Base-by-base conservation (phyloP, 1,284 basidiomycete genomes). In the Irpex lacteus region DNA sequence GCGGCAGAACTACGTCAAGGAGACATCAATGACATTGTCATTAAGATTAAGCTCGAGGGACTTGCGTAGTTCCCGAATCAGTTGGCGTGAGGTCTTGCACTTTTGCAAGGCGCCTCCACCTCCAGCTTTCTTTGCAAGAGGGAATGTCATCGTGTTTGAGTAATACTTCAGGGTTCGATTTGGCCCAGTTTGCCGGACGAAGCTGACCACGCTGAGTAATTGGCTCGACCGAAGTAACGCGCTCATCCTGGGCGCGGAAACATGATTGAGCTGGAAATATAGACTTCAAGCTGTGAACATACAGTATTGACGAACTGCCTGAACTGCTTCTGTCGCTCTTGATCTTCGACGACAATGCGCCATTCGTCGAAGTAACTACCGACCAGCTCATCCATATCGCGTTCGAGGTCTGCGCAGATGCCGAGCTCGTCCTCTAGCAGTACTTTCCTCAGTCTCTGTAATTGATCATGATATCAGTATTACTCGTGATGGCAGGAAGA, bases 351-450 rank as follows among this genome's bases (percentile, higher is more conserved):
- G 3, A 89, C 89, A 36, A 77, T 78, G 13, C 83, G 85, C 91
- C 91, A 93, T 73, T 93, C 91, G 71, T 89, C 86, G 66, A 84
- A 80, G 72, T 89, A 92, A 2, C 88, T 87, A 13, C 82, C 84
- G 3, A 92, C 82, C 2, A 92, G 78, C 18, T 79, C 77, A 52
- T 86, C 80, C 90, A 93, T 93, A 56, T 88, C 82, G n/a, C 77
- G 77, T 66, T 92, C 91, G 5, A 93, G 80, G 49, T 91, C 87
- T 13, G 76, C 79, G 71, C 91, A 92, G 69, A 94, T 91, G 3
- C 90, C 89, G 0, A 94, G 82, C 68, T 88, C 85, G 70, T 94
- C 91, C n/a, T 91, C 84, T 56, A 93, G 70, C 52, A 94, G 80
- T 36, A 94, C 86, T 57, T 83, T 84, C 61, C 82, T 81, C 8